Conservation (phyloP, 2,329 filamentous ascomycete genomes). For the Aspergillus intermedius region DNA sequence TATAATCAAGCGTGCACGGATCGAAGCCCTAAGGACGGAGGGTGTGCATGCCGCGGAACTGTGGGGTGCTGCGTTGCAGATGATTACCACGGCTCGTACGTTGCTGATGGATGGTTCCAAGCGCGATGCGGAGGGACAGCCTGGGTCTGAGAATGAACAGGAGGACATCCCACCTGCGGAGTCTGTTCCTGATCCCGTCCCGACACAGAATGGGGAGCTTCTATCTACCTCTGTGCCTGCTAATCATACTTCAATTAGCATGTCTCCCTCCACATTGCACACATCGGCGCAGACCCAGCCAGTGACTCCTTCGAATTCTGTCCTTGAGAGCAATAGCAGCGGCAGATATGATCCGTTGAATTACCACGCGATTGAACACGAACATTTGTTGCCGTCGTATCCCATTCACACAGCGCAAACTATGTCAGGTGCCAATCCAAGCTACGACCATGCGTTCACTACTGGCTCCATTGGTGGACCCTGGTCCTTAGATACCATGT, state of each 20-base stretch:
- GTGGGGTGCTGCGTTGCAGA: constrained; percentile 22
- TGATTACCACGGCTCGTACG: constrained; percentile 22
- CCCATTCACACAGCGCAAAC: neutral
- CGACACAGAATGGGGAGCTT: neutral
- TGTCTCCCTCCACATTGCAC: neutral
- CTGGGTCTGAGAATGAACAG: neutral
- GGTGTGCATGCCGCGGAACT: constrained; percentile 19
- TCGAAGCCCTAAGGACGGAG: constrained; percentile 21
- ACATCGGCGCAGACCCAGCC: neutral
- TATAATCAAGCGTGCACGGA: constrained; percentile 22
- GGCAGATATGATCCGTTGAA: neutral
- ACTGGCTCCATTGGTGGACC: too few relatives aligned
- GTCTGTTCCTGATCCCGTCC: neutral
- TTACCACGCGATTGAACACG: neutral
- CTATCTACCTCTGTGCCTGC: neutral
- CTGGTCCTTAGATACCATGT: too few relatives aligned
- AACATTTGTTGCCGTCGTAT: neutral
- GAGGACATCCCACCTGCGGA: neutral
- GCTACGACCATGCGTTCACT: neutral
- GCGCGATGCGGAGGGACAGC: constrained; percentile 7
- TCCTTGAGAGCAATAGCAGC: neutral
- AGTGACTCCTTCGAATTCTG: neutral
- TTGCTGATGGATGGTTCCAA: constrained; percentile 26
- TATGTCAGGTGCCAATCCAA: too few relatives aligned
- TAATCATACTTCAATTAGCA: neutral